Evolutionary conservation across 805 yeast genomes (phyloP).

Genomic region (Myxozyma vanderwaltii): DNA sequence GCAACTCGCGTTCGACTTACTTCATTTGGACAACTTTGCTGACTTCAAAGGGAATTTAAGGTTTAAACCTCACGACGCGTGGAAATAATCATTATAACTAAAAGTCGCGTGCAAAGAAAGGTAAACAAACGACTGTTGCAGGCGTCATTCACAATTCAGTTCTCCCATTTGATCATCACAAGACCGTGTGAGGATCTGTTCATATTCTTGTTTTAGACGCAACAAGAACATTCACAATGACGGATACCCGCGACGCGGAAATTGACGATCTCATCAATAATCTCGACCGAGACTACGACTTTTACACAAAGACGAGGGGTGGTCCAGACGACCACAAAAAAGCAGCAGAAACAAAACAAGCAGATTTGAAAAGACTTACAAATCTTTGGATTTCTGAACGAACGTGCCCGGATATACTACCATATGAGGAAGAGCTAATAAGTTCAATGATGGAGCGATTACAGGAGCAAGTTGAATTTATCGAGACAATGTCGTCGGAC

Average conservation of each 20-base stretch:
- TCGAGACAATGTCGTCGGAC: slow-evolving; percentile 78
- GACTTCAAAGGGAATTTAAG: too few relatives aligned
- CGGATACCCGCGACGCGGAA: slow-evolving; percentile 28
- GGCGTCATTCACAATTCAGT: too few relatives aligned
- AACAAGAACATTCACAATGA: not conserved
- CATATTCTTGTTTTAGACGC: not conserved
- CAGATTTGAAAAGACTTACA: slow-evolving; percentile 50
- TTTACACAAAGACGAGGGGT: not conserved
- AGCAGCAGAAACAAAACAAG: too few relatives aligned
- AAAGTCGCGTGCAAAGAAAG: too few relatives aligned
- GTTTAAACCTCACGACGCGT: too few relatives aligned
- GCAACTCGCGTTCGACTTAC: too few relatives aligned
- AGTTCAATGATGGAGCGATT: slow-evolving; percentile 60
- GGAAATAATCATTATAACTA: too few relatives aligned
- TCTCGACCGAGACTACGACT: slow-evolving; percentile 26
- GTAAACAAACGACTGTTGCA: too few relatives aligned
- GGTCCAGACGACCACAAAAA: not conserved
- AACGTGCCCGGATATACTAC: slow-evolving; percentile 82
- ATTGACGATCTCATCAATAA: slow-evolving; percentile 37
- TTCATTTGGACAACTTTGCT: too few relatives aligned
- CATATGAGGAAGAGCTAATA: slow-evolving; percentile 65
- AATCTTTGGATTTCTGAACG: slow-evolving; percentile 82
- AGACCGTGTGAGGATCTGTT: too few relatives aligned
- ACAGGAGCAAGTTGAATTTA: slow-evolving; percentile 62
- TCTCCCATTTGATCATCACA: too few relatives aligned